A percentile compares a stretch with the other conserved stretches of the same genome.
phyloP scores from a whole-genome alignment of 495 filamentous ascomycete genomes.

The Rhypophila decipiens region DNA sequence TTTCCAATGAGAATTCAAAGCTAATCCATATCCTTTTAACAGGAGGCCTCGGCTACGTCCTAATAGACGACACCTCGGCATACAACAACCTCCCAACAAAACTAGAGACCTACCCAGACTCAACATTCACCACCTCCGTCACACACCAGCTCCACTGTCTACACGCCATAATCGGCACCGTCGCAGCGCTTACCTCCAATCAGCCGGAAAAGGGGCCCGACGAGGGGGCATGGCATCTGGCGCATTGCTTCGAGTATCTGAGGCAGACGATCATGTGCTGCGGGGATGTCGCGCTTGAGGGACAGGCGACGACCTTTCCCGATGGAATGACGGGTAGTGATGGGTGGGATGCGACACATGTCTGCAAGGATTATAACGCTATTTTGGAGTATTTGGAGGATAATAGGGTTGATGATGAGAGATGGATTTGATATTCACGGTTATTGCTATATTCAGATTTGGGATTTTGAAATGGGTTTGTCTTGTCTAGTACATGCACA shows the following conservation, averaged over 20 bases:
- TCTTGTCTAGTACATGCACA: too few relatives aligned
- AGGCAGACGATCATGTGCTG: slow-evolving; percentile 43
- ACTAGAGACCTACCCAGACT: slow-evolving; percentile 25
- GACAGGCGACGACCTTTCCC: slow-evolving; percentile 34
- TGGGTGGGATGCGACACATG: slow-evolving; percentile 44
- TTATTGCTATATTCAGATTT: too few relatives aligned
- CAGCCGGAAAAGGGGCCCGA: slow-evolving; percentile 18
- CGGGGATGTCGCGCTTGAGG: slow-evolving; percentile 39
- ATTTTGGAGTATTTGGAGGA: slow-evolving; percentile 30
- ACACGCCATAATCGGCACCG: slow-evolving; percentile 31
- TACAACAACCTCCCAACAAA: too few relatives aligned
- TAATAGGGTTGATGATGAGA: slow-evolving; percentile 32
- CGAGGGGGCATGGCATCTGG: slow-evolving; percentile 37
- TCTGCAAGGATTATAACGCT: slow-evolving; percentile 36
- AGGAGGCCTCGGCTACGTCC: too few relatives aligned
- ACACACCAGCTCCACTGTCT: slow-evolving; percentile 46
- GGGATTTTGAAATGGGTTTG: too few relatives aligned
- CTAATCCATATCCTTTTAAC: too few relatives aligned
- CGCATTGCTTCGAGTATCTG: slow-evolving; percentile 46
- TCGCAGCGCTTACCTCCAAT: slow-evolving; percentile 31
- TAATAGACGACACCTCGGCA: too few relatives aligned
- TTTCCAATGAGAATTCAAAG: too few relatives aligned
- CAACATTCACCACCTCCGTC: slow-evolving; percentile 42
- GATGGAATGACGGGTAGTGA: too few relatives aligned
- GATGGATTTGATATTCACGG: slow-evolving; percentile 29